Conservation (phyloP, 1,284 basidiomycete genomes). For the Pyrrhoderma lamaoense region DNA sequence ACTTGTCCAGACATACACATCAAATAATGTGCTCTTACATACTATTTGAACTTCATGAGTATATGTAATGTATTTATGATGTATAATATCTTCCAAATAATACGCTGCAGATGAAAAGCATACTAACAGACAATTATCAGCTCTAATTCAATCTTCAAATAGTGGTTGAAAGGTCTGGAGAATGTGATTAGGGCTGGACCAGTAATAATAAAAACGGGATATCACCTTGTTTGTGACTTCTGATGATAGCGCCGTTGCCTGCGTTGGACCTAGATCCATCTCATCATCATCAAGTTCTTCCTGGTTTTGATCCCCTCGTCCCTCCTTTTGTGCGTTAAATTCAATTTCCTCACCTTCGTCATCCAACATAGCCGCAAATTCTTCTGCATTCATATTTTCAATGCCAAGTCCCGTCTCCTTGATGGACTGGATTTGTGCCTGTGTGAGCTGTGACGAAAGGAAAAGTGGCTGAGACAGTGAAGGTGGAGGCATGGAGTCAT, state of each 20-base stretch:
- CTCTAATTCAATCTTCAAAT: slow-evolving; percentile 4
- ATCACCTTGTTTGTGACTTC: not conserved
- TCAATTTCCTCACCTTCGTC: slow-evolving; percentile 56
- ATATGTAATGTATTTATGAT: too few species aligned
- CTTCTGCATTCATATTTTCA: slow-evolving; percentile 55
- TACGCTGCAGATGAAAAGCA: too few species aligned
- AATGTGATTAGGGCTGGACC: not conserved
- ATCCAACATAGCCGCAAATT: slow-evolving; percentile 56
- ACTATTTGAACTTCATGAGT: too few species aligned
- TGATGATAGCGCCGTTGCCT: not conserved
- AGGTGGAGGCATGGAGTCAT: slow-evolving; percentile 15
- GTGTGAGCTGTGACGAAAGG: slow-evolving; percentile 53
- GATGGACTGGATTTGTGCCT: slow-evolving; percentile 42
- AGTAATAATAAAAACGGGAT: not conserved
- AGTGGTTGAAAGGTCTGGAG: slow-evolving; percentile 3
- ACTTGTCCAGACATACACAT: too few species aligned
- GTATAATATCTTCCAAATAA: too few species aligned
- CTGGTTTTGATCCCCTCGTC: too few species aligned
- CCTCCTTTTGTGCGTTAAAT: too few species aligned
- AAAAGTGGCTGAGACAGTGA: slow-evolving; percentile 53
- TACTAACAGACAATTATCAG: too few species aligned
- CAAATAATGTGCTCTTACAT: too few species aligned
- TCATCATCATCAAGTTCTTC: too few species aligned
- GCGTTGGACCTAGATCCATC: not conserved
- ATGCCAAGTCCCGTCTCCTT: slow-evolving; percentile 54